Evolutionary conservation across 257 asterid species (phyloP).

Genomic region (Solanum medicagineum): DNA sequence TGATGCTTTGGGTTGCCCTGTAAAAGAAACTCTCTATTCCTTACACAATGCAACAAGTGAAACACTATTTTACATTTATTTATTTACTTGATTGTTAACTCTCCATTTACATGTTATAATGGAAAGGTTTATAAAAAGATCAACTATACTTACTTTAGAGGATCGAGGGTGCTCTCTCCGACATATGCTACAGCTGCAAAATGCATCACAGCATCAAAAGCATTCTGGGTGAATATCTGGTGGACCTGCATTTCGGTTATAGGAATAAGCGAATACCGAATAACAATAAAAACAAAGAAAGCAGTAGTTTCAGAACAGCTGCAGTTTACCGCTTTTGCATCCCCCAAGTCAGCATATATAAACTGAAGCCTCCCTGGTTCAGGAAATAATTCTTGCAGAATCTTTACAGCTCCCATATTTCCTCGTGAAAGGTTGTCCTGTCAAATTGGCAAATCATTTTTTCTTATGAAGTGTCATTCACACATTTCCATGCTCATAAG

Average conservation of each 20-base stretch:
- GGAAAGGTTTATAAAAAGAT: not conserved
- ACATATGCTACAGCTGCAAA: conserved; percentile 98
- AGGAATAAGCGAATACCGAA: conserved; percentile 3
- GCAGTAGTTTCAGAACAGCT: not conserved
- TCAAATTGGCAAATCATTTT: not conserved
- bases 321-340: conserved; percentile 57
- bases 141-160: conserved; percentile 50
- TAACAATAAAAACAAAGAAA: not conserved
- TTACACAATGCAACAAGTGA: not conserved
- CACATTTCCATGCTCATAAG: not conserved
- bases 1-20: not conserved
- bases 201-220: conserved; percentile 35
- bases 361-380: conserved; percentile 90
- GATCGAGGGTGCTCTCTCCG: conserved; percentile 89
- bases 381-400: conserved; percentile 68
- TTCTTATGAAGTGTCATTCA: not conserved
- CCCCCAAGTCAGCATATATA: conserved; percentile 83
- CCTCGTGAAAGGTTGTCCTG: conserved; percentile 95
- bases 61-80: not conserved
- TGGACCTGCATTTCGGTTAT: conserved; percentile 39
- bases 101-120: not conserved
- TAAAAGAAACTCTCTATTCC: not conserved
- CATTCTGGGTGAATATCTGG: conserved; percentile 14
- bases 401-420: conserved; percentile 66
- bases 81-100: not conserved